Conservation (phyloP, 805 yeast genomes). For the Candida pini region DNA sequence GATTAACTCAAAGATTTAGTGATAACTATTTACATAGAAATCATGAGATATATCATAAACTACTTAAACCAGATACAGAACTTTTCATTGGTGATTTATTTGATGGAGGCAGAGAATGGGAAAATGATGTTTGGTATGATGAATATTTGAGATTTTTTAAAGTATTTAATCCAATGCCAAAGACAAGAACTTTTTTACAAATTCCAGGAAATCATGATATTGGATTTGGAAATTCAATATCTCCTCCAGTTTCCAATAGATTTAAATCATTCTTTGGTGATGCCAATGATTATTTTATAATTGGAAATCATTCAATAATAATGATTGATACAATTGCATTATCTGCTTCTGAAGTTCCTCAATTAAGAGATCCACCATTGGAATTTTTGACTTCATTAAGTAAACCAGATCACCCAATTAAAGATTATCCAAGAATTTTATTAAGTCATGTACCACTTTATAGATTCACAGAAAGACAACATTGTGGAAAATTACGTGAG, state of each 20-base stretch:
- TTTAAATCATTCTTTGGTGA: slow-evolving; percentile 72
- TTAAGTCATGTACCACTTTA: slow-evolving; percentile 85
- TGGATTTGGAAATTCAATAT: slow-evolving; percentile 77
- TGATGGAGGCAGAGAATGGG: slow-evolving; percentile 74
- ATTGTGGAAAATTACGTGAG: slow-evolving; percentile 78
- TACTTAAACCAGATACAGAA: slow-evolving; percentile 67
- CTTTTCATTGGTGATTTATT: slow-evolving; percentile 87
- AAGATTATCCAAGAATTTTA: slow-evolving; percentile 56
- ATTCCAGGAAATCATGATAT: slow-evolving; percentile 94
- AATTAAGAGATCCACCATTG: slow-evolving; percentile 42
- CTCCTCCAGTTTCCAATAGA: slow-evolving; percentile 48
- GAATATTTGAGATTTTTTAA: slow-evolving; percentile 63
- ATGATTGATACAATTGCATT: slow-evolving; percentile 77
- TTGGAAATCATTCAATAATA: slow-evolving; percentile 67
- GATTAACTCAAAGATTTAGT: slow-evolving; percentile 51
- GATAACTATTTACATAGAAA: slow-evolving; percentile 80
- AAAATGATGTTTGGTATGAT: slow-evolving; percentile 45
- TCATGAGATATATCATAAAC: slow-evolving; percentile 53
- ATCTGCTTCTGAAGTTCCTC: slow-evolving; percentile 46
- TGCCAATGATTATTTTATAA: slow-evolving; percentile 47
- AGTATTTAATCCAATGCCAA: slow-evolving; percentile 43
- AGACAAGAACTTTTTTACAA: slow-evolving; percentile 40
- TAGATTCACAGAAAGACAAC: slow-evolving; percentile 50
- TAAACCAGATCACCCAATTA: slow-evolving; percentile 13
- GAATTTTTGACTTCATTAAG: slow-evolving; percentile 43